Evolutionary conservation across 2,329 filamentous ascomycete genomes (phyloP), one percentile per base, ranked within the genome.

Genomic region (Tolypocladium inflatum): DNA sequence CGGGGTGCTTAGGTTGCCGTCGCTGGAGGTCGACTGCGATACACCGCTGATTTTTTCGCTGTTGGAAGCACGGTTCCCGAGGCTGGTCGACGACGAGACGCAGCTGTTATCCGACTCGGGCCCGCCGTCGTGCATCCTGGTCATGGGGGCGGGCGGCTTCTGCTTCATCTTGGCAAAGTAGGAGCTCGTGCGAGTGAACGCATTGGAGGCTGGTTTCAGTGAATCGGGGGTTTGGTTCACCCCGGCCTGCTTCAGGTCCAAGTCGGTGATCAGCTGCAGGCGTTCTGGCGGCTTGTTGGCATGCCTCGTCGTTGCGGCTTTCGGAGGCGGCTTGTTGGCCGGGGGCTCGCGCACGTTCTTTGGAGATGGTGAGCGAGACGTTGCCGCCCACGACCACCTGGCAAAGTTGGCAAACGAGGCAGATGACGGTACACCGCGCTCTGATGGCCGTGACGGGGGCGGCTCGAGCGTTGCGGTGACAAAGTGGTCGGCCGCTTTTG

Each of bases 371-470:
- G 79, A 79, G 19, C 77, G 73, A 39, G 80, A 80, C 42, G 73
- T 68, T 4, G 75, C 68, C 23, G 78, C 77, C 80, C 80, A 84
- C 45, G 79, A 78, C 56, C 77, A 75, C 61, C 74, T 77, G 10
- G 80, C 75, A 64, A 82, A 78, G 60, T 73, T 77, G 54, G 76
- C 74, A 62, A 83, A 76, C 45, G 77, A 80, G 56, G 76, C 75
- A 7, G 77, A 73, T 38, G 76, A 69, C 3, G 71, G 71, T 55
- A 71, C 71, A 41, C 73, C 67, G 57, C 71, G 71, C 52, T 77
- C 72, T 53, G 68, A 55, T 19, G 38, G 35, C 33, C 30, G 51
- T 8, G 56, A 17, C 17, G n/a, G 19, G 23, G 53, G 15, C 37
- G 57, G 11, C 17, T 37, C 37, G 26, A 11, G n/a, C 3, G 19